Conservation (phyloP, 2,329 filamentous ascomycete genomes). For the Exophiala oligosperma region DNA sequence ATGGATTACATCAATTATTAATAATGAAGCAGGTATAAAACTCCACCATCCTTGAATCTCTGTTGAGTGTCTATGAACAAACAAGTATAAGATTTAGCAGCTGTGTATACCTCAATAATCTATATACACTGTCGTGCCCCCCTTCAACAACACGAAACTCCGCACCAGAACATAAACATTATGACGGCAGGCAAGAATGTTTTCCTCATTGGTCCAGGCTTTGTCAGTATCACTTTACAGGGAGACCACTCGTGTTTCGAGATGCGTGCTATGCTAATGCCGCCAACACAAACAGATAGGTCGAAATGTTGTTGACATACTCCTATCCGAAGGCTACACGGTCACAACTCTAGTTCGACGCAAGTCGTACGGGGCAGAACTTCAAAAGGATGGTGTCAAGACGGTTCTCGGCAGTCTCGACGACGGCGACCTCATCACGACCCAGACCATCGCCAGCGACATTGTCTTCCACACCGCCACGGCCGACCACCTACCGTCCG, state of each 20-base stretch:
- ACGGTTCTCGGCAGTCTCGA: conserved; percentile 44
- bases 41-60: no score
- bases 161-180: background rate
- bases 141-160: background rate
- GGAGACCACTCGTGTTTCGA: no score
- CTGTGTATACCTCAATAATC: background rate
- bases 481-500: conserved; percentile 49
- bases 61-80: no score
- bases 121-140: background rate
- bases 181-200: conserved; percentile 18
- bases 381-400: conserved; percentile 38
- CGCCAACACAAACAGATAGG: conserved; percentile 34
- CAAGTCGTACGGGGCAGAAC: conserved; percentile 15
- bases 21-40: no score
- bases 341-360: conserved; percentile 39
- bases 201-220: conserved; percentile 27
- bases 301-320: conserved; percentile 47
- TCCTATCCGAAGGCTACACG: conserved; percentile 43
- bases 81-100: no score
- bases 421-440: conserved; percentile 41
- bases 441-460: conserved; percentile 41
- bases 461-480: conserved; percentile 52
- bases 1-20: no score
- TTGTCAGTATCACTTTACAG: background rate
- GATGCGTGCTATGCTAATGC: no score